Base-by-base conservation (phyloP, 257 asterid species). In the Scutellaria barbata region DNA sequence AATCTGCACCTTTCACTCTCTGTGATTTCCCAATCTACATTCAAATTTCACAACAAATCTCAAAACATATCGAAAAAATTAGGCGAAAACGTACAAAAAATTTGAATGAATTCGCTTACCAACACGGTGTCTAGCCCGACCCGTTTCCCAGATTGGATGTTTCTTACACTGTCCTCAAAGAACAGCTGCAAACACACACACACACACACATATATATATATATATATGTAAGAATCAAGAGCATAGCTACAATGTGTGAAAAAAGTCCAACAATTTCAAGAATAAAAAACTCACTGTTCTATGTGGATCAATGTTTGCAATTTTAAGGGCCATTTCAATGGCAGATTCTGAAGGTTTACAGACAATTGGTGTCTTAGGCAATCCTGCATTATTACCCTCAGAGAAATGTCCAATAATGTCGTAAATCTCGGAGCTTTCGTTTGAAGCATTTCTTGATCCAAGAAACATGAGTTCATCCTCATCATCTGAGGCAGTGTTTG, bases 281-380 rank as follows among this genome's bases (percentile, higher is more conserved):
- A 10, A 1, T 1, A 22, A 6, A 30, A 16, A 47, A 63, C 92
- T 66, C 72, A 93, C 98, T 43, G 98, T 90, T 89, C 88, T 81
- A 55, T 76, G 80, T 14, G 97, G 91, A 74, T 90, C 79, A 56
- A 93, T 87, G 79, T 86, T 85, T 48, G 92, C 97, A 1, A 93
- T 79, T 51, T 77, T 53, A 7, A 93, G 90, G 41, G 98, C 98
- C 74, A 42, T 64, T 77, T 86, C 92, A 7, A 93, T 90, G 59
- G 98, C 95, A n/a, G 79, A 79, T 74, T 84, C 97, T 0, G 94
- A 90, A 7, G 98, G 98, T 69, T 93, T 93, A 73, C 97, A 93
- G 13, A 89, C 85, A 39, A 93, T 82, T 30, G 98, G 97, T 5
- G 97, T 89, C 74, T 87, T 87, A 0, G 97, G 97, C 84, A 89